Conservation (phyloP, 106 monocot species). For the Vanilla planifolia region DNA sequence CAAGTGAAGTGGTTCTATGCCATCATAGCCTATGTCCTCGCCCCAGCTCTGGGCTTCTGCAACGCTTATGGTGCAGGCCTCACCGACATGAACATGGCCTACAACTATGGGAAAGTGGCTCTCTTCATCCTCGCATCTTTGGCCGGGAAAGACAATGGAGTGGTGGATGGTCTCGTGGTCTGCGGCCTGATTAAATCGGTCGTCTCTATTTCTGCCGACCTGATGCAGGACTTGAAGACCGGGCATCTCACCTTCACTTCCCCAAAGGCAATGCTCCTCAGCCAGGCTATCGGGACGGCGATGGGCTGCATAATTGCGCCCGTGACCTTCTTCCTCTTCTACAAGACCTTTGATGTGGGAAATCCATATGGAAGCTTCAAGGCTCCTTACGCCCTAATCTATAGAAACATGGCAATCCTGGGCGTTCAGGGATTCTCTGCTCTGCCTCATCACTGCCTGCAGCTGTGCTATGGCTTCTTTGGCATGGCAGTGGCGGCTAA, state of each 20-base stretch:
- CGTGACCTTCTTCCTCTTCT: constrained; percentile 79
- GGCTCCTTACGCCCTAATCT: constrained; percentile 90
- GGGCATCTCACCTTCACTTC: constrained; percentile 84
- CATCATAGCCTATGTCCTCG: constrained; percentile 58
- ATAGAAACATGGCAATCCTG: constrained; percentile 90
- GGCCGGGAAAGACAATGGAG: constrained; percentile 67
- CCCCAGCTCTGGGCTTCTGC: constrained; percentile 81
- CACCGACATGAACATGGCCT: constrained; percentile 97
- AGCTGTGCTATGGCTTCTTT: constrained; percentile 92
- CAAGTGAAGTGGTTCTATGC: constrained; percentile 87
- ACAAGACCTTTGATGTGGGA: constrained; percentile 85
- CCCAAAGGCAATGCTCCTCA: constrained; percentile 73
- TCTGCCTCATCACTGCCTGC: constrained; percentile 64
- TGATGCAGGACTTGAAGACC: constrained; percentile 92
- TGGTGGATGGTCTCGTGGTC: constrained; percentile 69
- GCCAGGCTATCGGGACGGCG: constrained; percentile 73
- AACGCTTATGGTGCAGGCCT: constrained; percentile 91
- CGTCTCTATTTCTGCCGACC: constrained; percentile 79
- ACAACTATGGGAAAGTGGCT: constrained; percentile 82
- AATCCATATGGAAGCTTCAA: constrained; percentile 80
- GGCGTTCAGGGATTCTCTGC: constrained; percentile 91
- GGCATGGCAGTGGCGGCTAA: constrained; percentile 65
- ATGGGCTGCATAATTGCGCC: constrained; percentile 80
- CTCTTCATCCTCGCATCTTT: constrained; percentile 76
- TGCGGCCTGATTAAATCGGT: constrained; percentile 86